Evolutionary conservation across 1,284 basidiomycete genomes (phyloP).

Genomic region (Amylostereum areolatum): DNA sequence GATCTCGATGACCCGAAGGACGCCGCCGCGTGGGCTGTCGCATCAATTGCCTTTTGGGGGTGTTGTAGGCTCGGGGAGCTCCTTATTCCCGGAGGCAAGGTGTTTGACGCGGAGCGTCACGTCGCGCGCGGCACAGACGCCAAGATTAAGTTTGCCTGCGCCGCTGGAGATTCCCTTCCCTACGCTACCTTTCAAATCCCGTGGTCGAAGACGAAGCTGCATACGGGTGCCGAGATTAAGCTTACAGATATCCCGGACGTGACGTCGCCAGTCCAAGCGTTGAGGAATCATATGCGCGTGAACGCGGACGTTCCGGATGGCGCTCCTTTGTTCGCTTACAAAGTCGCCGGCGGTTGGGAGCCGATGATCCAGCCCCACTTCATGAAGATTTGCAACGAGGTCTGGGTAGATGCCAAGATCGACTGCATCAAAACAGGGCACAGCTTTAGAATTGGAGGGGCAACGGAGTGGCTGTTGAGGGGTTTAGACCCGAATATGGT

Average conservation of each 20-base stretch:
- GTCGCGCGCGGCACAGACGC: not conserved
- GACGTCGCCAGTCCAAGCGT: not conserved
- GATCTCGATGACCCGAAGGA: not conserved
- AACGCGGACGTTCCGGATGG: not conserved
- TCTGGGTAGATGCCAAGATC: not conserved
- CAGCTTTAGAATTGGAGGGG: not conserved
- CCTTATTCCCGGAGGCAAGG: not conserved
- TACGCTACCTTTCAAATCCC: not conserved
- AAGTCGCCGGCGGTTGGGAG: not conserved
- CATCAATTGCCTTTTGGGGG: not conserved
- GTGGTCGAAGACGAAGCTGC: not conserved
- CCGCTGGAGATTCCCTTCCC: not conserved
- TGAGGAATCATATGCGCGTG: not conserved
- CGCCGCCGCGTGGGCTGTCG: not conserved
- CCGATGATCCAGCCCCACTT: not conserved
- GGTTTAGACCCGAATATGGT: not conserved
- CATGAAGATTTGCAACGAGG: not conserved
- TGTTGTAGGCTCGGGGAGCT: not conserved
- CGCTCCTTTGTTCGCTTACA: not conserved
- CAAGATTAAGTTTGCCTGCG: not conserved
- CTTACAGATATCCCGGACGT: not conserved
- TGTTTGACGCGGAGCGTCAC: not conserved
- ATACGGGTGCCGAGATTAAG: not conserved
- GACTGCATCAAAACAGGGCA: not conserved
- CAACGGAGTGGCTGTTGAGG: not conserved